These are phyloP conservation scores for Taphrina populina DNA, from an alignment of 1,139 yeast genomes.

Conservation along the genomic window DNA sequence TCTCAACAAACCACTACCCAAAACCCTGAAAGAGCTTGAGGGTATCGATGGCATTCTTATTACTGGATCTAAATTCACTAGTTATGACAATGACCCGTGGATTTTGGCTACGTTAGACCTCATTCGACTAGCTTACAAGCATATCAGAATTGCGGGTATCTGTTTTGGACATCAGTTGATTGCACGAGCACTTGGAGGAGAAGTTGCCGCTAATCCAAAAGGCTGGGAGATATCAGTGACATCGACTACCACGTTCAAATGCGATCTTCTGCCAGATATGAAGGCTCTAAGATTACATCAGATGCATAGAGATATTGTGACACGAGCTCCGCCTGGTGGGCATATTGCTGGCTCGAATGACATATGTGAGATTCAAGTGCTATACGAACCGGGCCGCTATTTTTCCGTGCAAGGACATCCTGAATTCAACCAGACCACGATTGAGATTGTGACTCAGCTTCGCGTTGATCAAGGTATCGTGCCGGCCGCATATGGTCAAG, in stretches of 20 bases:
- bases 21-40: constrained; percentile 48
- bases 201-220: constrained; percentile 55
- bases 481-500: constrained; percentile 20
- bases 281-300: constrained; percentile 52
- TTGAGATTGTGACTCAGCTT: constrained; percentile 41
- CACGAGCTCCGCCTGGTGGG: constrained; percentile 51
- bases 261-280: constrained; percentile 44
- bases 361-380: constrained; percentile 64
- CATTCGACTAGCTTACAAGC: neutral
- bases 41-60: constrained; percentile 53
- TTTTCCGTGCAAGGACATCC: constrained; percentile 89
- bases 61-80: constrained; percentile 56
- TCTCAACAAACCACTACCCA: constrained; percentile 41
- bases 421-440: constrained; percentile 57
- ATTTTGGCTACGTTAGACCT: neutral
- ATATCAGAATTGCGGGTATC: constrained; percentile 47
- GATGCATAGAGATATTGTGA: constrained; percentile 72
- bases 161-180: constrained; percentile 88
- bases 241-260: constrained; percentile 48
- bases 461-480: constrained; percentile 18
- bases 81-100: constrained; percentile 13
- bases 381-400: constrained; percentile 51
- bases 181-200: constrained; percentile 63
- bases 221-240: constrained; percentile 78
- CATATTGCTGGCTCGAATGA: constrained; percentile 54